These are phyloP conservation scores for Psilocybe cubensis DNA, from an alignment of 768 basidiomycete species.

Conservation along the genomic window DNA sequence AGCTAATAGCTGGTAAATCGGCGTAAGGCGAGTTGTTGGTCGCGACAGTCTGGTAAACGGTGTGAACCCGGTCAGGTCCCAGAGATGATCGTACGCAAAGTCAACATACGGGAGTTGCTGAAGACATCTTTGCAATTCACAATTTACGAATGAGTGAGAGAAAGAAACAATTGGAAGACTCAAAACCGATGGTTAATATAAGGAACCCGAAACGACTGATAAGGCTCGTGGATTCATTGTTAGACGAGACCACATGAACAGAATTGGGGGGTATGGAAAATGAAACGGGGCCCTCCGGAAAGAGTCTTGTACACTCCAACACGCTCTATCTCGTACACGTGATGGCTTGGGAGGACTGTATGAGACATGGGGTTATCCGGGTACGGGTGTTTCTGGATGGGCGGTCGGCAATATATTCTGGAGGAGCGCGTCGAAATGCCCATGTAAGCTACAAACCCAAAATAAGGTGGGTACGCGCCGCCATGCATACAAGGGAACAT, in stretches of 20 bases:
- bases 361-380: background rate
- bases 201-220: background rate
- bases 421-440: too few relatives aligned
- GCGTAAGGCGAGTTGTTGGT: slow-evolving; percentile 46
- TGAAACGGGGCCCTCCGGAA: slow-evolving; percentile 9
- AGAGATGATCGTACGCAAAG: background rate
- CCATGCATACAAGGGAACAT: background rate
- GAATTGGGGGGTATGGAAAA: background rate
- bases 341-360: slow-evolving; percentile 14
- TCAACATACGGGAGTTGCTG: slow-evolving; percentile 11
- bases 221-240: slow-evolving; percentile 1
- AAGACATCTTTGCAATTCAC: slow-evolving; percentile 10
- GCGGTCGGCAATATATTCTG: background rate
- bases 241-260: background rate
- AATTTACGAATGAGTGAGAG: background rate
- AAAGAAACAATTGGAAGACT: background rate
- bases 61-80: background rate
- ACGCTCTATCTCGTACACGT: slow-evolving; percentile 14
- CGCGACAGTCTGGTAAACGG: slow-evolving; percentile 39
- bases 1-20: slow-evolving; percentile 55
- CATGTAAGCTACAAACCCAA: slow-evolving; percentile 1
- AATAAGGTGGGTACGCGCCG: background rate
- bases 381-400: slow-evolving; percentile 4
- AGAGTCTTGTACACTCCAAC: slow-evolving; percentile 7
- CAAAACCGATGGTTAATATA: slow-evolving; percentile 4